Evolutionary conservation across 2,329 filamentous ascomycete genomes (phyloP).

Genomic region (Diaporthe ampelina): DNA sequence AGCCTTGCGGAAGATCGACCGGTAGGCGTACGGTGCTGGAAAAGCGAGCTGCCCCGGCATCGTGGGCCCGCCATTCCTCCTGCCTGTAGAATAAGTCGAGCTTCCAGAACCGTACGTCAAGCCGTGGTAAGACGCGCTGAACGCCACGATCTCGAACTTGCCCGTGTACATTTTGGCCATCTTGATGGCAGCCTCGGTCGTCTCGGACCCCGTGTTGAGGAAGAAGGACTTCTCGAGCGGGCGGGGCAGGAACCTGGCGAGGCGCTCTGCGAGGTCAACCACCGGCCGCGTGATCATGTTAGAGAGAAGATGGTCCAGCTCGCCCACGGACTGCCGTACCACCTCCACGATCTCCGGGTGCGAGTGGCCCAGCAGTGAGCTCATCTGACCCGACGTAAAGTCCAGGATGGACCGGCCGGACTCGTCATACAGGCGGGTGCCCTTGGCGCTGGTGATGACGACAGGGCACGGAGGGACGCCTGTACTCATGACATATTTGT

Average conservation of each 20-base stretch:
- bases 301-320: constrained; percentile 70
- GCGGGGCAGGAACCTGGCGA: constrained; percentile 60
- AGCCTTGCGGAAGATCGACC: constrained; percentile 69
- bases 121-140: constrained; percentile 72
- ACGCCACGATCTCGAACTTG: constrained; percentile 74
- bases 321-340: constrained; percentile 59
- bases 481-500: constrained; percentile 58
- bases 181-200: constrained; percentile 72
- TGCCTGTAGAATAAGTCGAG: constrained; percentile 67
- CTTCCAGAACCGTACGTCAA: constrained; percentile 66
- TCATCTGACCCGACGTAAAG: constrained; percentile 73
- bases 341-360: constrained; percentile 70
- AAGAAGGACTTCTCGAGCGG: constrained; percentile 69
- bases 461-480: constrained; percentile 55
- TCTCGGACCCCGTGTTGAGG: constrained; percentile 68
- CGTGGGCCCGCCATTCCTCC: constrained; percentile 58
- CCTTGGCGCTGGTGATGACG: constrained; percentile 60
- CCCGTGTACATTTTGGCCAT: constrained; percentile 74
- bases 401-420: constrained; percentile 63
- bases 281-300: constrained; percentile 70
- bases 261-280: constrained; percentile 63
- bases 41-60: constrained; percentile 71
- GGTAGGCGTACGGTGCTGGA: constrained; percentile 72
- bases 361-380: constrained; percentile 68
- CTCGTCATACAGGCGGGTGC: constrained; percentile 60